phyloP scores from a whole-genome alignment of 1,284 basidiomycete species.

The Leccinum pachyderme region DNA sequence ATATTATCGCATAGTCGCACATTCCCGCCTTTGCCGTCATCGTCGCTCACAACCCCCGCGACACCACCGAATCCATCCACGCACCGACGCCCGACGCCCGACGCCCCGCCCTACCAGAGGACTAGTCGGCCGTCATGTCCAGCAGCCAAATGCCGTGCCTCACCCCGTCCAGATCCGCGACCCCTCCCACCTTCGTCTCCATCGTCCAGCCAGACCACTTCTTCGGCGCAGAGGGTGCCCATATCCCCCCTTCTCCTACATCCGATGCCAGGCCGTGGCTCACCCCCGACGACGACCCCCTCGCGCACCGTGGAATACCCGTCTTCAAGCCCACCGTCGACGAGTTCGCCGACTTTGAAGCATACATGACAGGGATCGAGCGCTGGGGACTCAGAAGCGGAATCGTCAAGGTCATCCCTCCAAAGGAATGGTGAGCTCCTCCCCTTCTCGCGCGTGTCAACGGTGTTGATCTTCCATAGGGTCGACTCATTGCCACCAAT shows the following conservation, averaged over 20 bases:
- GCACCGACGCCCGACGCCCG: not conserved
- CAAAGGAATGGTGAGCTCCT: constrained; percentile 81
- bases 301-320: constrained; percentile 86
- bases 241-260: constrained; percentile 54
- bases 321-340: constrained; percentile 91
- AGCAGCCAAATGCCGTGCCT: constrained; percentile 39
- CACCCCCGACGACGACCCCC: constrained; percentile 78
- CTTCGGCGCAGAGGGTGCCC: constrained; percentile 56
- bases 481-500: constrained; percentile 69
- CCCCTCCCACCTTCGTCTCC: constrained; percentile 39
- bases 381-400: constrained; percentile 87
- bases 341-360: constrained; percentile 87
- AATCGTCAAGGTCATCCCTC: constrained; percentile 93
- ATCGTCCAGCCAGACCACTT: constrained; percentile 79
- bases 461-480: constrained; percentile 44
- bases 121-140: constrained; percentile 18
- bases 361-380: constrained; percentile 81
- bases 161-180: constrained; percentile 54
- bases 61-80: constrained; percentile 1
- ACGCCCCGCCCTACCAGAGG: not conserved
- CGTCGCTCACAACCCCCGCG: constrained; percentile 9
- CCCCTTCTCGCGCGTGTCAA: not conserved
- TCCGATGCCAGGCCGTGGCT: constrained; percentile 63
- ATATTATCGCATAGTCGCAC: constrained; percentile 7
- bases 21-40: constrained; percentile 3